phyloP scores from a whole-genome alignment of 2,329 filamentous ascomycete species.

The Stromatinia cepivora region DNA sequence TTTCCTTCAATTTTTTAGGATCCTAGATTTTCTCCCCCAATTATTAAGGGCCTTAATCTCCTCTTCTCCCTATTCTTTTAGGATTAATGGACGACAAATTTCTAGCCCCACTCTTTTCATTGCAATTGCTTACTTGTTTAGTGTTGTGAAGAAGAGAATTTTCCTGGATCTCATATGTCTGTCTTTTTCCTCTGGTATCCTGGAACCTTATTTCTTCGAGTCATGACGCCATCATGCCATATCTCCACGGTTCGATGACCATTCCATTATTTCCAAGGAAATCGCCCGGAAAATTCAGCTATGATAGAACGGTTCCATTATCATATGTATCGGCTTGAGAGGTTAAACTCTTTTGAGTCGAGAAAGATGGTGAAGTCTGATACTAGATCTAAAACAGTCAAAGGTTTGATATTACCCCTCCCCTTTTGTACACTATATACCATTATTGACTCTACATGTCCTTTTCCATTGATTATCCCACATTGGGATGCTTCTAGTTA shows the following conservation, averaged over 20 bases:
- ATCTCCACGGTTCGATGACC: not conserved
- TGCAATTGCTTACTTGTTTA: not conserved
- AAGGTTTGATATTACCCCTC: not conserved
- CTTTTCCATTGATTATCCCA: not conserved
- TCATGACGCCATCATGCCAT: not conserved
- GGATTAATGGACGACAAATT: not conserved
- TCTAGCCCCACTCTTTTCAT: not conserved
- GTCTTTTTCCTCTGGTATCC: not conserved
- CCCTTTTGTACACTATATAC: not conserved
- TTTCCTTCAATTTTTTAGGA: not conserved
- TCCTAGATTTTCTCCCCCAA: not conserved
- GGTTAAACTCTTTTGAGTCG: not conserved
- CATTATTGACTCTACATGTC: not conserved
- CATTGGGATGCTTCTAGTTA: not conserved
- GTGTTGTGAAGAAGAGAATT: not conserved
- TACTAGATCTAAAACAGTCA: no score
- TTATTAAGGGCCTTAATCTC: no score
- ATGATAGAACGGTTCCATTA: no score
- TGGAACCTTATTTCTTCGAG: no score
- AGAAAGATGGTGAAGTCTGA: no score
- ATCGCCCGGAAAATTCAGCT: fast-evolving
- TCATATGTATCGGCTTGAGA: not conserved
- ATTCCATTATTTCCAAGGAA: not conserved
- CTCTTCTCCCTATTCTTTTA: not conserved
- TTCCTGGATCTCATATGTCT: not conserved